phyloP scores from a whole-genome alignment of 371 early-diverging fungal genomes.

The Globomyces sp. region DNA sequence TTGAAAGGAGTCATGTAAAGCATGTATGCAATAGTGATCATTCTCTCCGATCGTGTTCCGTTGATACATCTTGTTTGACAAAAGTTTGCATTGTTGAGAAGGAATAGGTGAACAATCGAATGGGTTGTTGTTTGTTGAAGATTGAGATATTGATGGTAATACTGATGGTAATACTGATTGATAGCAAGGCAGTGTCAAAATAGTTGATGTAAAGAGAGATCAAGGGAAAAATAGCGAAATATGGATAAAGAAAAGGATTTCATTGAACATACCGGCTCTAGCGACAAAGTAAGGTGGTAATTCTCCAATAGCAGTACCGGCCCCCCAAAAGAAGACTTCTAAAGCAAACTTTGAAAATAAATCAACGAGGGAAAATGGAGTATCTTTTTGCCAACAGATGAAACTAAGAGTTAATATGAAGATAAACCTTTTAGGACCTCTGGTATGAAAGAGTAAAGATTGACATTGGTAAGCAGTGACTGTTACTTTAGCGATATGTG shows the following conservation, averaged over 20 bases:
- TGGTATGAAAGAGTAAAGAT: constrained; percentile 62
- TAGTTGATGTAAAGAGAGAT: neutral
- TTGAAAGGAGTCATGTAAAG: too few relatives aligned
- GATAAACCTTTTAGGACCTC: constrained; percentile 57
- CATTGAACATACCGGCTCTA: constrained; percentile 62
- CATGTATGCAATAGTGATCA: too few relatives aligned
- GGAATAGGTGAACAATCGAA: too few relatives aligned
- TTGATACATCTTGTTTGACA: too few relatives aligned
- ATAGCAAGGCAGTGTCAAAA: too few relatives aligned
- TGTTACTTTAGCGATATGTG: constrained; percentile 83
- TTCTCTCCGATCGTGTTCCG: too few relatives aligned
- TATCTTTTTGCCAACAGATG: constrained; percentile 18
- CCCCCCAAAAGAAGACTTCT: constrained; percentile 85
- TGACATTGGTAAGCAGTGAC: constrained; percentile 77
- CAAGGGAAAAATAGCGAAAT: constrained; percentile 13
- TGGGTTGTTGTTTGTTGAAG: too few relatives aligned
- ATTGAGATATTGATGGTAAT: too few relatives aligned
- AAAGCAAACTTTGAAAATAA: constrained; percentile 69
- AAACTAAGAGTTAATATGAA: constrained; percentile 20
- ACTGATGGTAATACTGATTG: too few relatives aligned
- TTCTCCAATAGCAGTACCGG: constrained; percentile 92
- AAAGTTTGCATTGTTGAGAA: too few relatives aligned
- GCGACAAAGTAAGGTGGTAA: constrained; percentile 94
- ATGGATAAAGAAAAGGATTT: constrained; percentile 15
- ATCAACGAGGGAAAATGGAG: constrained; percentile 48